phyloP scores from a whole-genome alignment of 768 basidiomycete genomes.

The Leccinellum rugosiceps region DNA sequence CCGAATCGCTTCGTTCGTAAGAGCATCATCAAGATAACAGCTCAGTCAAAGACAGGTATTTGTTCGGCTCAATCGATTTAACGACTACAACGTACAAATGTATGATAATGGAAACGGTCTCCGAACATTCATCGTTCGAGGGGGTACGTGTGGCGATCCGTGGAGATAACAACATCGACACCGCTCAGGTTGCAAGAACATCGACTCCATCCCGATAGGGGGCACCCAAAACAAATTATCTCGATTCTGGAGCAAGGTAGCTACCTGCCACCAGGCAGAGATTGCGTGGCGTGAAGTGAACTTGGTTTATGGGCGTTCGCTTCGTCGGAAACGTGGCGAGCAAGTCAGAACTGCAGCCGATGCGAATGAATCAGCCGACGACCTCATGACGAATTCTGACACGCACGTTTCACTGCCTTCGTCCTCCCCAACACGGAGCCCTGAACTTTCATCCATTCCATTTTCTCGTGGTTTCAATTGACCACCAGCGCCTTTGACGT shows the following conservation, averaged over 20 bases:
- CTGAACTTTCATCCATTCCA: slow-evolving; percentile 37
- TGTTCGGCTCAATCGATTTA: background rate
- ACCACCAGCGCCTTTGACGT: slow-evolving; percentile 80
- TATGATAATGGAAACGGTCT: background rate
- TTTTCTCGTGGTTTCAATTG: slow-evolving; percentile 57
- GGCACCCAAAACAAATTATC: slow-evolving; percentile 27
- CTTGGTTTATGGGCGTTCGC: slow-evolving; percentile 87
- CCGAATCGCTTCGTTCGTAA: too few species aligned
- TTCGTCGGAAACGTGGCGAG: slow-evolving; percentile 93
- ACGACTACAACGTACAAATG: slow-evolving; percentile 2
- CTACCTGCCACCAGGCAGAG: slow-evolving; percentile 85
- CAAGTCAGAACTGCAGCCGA: slow-evolving; percentile 64
- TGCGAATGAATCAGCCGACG: background rate
- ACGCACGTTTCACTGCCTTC: slow-evolving; percentile 73
- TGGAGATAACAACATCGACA: background rate
- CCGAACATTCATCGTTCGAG: slow-evolving; percentile 1
- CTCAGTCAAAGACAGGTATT: background rate
- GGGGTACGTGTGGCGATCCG: background rate
- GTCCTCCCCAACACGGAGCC: slow-evolving; percentile 40
- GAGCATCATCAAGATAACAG: too few species aligned
- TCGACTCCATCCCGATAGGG: background rate
- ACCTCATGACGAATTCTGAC: background rate
- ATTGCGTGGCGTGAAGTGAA: slow-evolving; percentile 94
- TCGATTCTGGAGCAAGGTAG: slow-evolving; percentile 58
- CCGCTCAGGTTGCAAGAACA: background rate